Conservation (phyloP, 2,329 filamentous ascomycete species). For the Ophiostoma montium region DNA sequence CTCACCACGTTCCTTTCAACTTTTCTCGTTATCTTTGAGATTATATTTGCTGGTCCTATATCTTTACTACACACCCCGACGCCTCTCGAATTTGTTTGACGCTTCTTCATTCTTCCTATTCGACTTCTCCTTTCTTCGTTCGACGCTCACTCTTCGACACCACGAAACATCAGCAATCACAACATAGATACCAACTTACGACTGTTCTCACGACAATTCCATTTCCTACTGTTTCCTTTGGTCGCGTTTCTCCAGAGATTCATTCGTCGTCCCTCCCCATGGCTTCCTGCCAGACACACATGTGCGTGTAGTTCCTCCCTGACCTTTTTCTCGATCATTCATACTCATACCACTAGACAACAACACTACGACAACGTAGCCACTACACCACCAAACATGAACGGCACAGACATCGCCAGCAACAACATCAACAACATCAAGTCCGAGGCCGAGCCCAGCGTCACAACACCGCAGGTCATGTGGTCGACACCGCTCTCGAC, state of each 20-base stretch:
- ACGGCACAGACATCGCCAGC: slow-evolving; percentile 30
- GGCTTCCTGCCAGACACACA: too few species aligned
- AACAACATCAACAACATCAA: slow-evolving; percentile 30
- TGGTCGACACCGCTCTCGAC: slow-evolving; percentile 38
- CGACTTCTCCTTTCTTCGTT: background rate
- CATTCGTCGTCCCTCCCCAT: background rate
- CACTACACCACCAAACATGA: slow-evolving; percentile 16
- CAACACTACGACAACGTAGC: background rate
- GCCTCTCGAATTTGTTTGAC: background rate
- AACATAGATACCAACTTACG: slow-evolving; percentile 2
- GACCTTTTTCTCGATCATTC: too few species aligned
- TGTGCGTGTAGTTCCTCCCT: too few species aligned
- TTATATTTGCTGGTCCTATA: slow-evolving; percentile 4
- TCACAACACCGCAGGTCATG: slow-evolving; percentile 23
- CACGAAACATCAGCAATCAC: background rate
- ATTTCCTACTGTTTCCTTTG: background rate
- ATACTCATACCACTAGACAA: too few species aligned
- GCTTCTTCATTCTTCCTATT: slow-evolving; percentile 1
- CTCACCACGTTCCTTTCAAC: background rate
- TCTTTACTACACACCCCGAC: background rate
- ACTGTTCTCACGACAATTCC: background rate
- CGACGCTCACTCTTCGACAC: background rate
- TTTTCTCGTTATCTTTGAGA: background rate
- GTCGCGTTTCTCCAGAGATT: background rate
- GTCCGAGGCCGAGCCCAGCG: slow-evolving; percentile 27